Conservation (phyloP, 2,329 filamentous ascomycete species). For the Fusarium vanettenii region DNA sequence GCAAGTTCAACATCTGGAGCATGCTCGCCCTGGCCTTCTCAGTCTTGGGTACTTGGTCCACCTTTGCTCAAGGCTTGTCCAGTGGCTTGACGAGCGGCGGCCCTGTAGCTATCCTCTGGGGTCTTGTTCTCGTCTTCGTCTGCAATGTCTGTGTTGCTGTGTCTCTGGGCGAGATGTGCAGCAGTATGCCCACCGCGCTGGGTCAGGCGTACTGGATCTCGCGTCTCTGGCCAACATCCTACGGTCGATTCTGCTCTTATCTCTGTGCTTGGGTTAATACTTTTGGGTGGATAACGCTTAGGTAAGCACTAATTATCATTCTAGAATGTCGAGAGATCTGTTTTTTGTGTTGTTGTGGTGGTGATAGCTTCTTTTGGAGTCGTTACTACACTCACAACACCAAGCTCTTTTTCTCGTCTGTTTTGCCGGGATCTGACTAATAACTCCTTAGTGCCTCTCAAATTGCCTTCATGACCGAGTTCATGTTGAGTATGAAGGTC, state of each 20-base stretch:
- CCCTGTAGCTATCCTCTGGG: constrained; percentile 66
- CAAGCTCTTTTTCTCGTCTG: background rate
- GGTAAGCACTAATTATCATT: background rate
- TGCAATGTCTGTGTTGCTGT: constrained; percentile 66
- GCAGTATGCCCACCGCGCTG: constrained; percentile 69
- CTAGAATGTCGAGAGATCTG: background rate
- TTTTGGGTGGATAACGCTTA: constrained; percentile 68
- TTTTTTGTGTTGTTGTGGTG: background rate
- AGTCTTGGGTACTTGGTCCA: constrained; percentile 68
- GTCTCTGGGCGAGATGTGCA: constrained; percentile 67
- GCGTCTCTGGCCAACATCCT: constrained; percentile 49
- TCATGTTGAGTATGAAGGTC: constrained; percentile 66
- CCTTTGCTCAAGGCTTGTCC: constrained; percentile 61
- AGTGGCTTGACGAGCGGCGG: constrained; percentile 67
- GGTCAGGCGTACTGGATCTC: constrained; percentile 69
- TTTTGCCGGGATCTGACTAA: background rate
- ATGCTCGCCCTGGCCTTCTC: constrained; percentile 69
- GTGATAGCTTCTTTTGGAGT: background rate
- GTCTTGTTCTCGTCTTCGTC: constrained; percentile 61
- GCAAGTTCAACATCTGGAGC: constrained; percentile 65
- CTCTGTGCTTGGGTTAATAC: constrained; percentile 71
- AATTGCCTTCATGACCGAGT: constrained; percentile 68
- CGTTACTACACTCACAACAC: background rate
- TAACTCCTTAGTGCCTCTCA: constrained; percentile 57
- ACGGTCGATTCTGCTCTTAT: constrained; percentile 64